Percentiles rank a stretch among this genome's conserved stretches.
These are phyloP conservation scores for Plasmopara muralis DNA, from an alignment of 352 stramenopile species.

Conservation along the genomic window DNA sequence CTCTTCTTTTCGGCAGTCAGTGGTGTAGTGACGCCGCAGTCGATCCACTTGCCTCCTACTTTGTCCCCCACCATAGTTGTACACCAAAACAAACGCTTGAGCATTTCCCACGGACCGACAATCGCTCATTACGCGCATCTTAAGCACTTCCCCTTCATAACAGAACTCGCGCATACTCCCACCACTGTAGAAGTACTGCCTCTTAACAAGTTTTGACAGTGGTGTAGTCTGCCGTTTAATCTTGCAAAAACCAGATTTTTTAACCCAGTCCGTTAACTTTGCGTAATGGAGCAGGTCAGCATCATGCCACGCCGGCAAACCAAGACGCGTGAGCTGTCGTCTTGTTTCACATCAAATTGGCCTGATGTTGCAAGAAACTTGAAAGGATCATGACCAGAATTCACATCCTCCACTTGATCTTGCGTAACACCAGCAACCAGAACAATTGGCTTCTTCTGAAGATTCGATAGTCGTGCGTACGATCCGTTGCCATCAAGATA, in stretches of 20 bases:
- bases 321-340: constrained; percentile 1
- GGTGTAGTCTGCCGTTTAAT: not conserved
- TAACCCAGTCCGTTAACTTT: not conserved
- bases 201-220: not conserved
- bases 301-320: constrained; percentile 3
- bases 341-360: constrained; percentile 3
- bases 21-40: constrained; percentile 19
- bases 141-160: not conserved
- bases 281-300: constrained; percentile 1
- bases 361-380: not conserved
- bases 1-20: constrained; percentile 5
- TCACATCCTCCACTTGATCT: not conserved
- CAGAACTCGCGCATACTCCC: constrained; percentile 1
- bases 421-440: not conserved
- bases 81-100: constrained; percentile 13
- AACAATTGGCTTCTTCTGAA: not conserved
- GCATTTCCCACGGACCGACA: not conserved
- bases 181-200: constrained; percentile 2
- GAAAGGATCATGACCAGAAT: not conserved
- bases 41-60: constrained; percentile 10
- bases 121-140: not conserved
- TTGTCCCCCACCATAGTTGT: constrained; percentile 6
- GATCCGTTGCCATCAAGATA: not conserved
- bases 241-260: not conserved
- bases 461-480: not conserved